Conservation (phyloP, 179 eudicot species). For the Drosera spatulata region DNA sequence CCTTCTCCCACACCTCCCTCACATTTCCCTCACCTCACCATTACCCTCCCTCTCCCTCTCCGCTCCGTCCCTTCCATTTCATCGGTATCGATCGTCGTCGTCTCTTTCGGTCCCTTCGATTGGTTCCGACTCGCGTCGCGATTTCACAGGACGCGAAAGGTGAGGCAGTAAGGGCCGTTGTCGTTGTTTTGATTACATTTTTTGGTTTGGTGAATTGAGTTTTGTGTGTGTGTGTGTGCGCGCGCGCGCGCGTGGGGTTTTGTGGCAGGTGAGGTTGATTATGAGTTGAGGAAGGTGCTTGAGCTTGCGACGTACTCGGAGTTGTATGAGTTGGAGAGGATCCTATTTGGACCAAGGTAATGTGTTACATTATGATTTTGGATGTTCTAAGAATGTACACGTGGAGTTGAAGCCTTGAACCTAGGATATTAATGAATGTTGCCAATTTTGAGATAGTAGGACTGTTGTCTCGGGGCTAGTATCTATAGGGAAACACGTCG, state of each 20-base stretch:
- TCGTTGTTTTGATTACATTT: too few species aligned
- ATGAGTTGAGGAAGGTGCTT: slow-evolving; percentile 68
- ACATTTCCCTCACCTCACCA: not conserved
- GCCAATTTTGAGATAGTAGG: too few species aligned
- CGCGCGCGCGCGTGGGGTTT: not conserved
- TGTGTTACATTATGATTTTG: not conserved
- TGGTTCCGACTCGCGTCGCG: slow-evolving; percentile 2
- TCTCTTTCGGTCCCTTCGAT: slow-evolving; percentile 4
- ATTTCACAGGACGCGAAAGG: not conserved
- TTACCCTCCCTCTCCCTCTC: slow-evolving; percentile 1
- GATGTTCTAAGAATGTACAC: too few species aligned
- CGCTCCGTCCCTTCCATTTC: not conserved
- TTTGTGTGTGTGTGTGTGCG: not conserved
- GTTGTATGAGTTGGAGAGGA: slow-evolving; percentile 57
- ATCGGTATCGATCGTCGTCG: not conserved
- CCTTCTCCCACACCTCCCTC: not conserved
- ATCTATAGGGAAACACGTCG: too few species aligned
- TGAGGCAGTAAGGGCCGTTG: not conserved
- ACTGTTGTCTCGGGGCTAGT: too few species aligned
- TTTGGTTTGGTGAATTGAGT: not conserved
- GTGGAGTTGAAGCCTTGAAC: too few species aligned
- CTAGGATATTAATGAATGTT: too few species aligned
- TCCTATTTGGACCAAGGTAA: slow-evolving; percentile 84
- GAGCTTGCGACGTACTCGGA: slow-evolving; percentile 77
- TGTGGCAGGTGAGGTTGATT: slow-evolving; percentile 35